Conservation (phyloP, 257 asterid genomes). For the Ocimum tenuiflorum region DNA sequence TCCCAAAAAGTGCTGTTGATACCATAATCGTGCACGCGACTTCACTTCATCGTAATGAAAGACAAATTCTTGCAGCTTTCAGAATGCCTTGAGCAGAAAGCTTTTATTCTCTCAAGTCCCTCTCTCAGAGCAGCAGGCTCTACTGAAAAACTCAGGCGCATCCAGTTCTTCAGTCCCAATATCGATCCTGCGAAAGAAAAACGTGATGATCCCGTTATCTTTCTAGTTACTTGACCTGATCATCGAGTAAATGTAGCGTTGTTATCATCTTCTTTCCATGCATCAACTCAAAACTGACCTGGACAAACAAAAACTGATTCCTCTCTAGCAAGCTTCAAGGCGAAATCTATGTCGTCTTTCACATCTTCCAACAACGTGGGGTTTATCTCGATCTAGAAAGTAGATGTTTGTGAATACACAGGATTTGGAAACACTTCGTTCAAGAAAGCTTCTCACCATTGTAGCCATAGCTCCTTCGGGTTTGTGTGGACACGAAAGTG, state of each 20-base stretch:
- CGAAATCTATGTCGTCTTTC: slow-evolving; percentile 50
- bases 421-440: neutral
- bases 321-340: slow-evolving; percentile 54
- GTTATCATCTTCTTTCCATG: too few species aligned
- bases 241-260: neutral
- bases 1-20: neutral
- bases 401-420: neutral
- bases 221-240: neutral
- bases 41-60: neutral
- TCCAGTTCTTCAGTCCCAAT: slow-evolving; percentile 60
- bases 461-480: slow-evolving; percentile 73
- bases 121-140: slow-evolving; percentile 43
- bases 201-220: neutral
- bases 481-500: slow-evolving; percentile 42
- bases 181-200: slow-evolving; percentile 34
- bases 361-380: slow-evolving; percentile 35
- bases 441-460: slow-evolving; percentile 34
- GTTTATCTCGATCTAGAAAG: slow-evolving; percentile 44
- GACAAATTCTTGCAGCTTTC: slow-evolving; percentile 12
- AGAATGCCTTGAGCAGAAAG: slow-evolving; percentile 49
- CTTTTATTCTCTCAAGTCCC: slow-evolving; percentile 55
- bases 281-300: slow-evolving; percentile 38
- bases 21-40: neutral
- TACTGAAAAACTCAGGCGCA: slow-evolving; percentile 49
- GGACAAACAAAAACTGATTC: slow-evolving; percentile 57